phyloP scores from a whole-genome alignment of 805 yeast species.

The Blastobotrys americana region DNA sequence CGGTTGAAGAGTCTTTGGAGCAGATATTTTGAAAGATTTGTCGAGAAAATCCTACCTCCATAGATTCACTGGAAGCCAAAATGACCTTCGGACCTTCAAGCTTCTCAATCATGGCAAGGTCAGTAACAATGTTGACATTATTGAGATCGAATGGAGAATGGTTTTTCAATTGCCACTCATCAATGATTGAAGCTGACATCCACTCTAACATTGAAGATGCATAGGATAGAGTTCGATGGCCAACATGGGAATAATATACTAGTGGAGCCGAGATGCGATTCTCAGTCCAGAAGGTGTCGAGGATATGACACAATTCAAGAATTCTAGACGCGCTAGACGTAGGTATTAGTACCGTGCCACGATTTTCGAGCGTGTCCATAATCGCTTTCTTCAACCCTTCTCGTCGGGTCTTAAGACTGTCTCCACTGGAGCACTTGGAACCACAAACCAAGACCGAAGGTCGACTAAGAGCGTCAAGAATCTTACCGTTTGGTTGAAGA shows the following conservation, averaged over 20 bases:
- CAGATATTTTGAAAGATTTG: constrained; percentile 42
- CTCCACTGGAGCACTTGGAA: constrained; percentile 48
- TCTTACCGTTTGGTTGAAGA: constrained; percentile 50
- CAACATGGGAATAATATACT: constrained; percentile 67
- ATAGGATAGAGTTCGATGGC: constrained; percentile 67
- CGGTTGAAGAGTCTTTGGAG: constrained; percentile 56
- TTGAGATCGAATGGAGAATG: constrained; percentile 73
- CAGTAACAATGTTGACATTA: constrained; percentile 52
- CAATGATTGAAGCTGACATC: constrained; percentile 84
- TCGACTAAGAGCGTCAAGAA: constrained; percentile 52
- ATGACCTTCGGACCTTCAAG: constrained; percentile 56
- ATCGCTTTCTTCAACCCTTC: constrained; percentile 57
- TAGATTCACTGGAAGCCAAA: constrained; percentile 62
- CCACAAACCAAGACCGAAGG: constrained; percentile 82
- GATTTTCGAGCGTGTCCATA: constrained; percentile 58
- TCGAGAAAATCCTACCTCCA: constrained; percentile 51
- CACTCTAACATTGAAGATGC: constrained; percentile 91
- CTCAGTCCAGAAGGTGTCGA: constrained; percentile 59
- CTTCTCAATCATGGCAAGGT: constrained; percentile 38
- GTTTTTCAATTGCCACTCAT: constrained; percentile 72
- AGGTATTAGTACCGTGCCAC: constrained; percentile 79
- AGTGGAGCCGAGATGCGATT: constrained; percentile 48
- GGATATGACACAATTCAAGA: constrained; percentile 64
- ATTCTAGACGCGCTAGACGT: constrained; percentile 74
- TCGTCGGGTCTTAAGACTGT: constrained; percentile 49